phyloP scores from a whole-genome alignment of 75 land plant genomes.

The Selaginella moellendorffii region DNA sequence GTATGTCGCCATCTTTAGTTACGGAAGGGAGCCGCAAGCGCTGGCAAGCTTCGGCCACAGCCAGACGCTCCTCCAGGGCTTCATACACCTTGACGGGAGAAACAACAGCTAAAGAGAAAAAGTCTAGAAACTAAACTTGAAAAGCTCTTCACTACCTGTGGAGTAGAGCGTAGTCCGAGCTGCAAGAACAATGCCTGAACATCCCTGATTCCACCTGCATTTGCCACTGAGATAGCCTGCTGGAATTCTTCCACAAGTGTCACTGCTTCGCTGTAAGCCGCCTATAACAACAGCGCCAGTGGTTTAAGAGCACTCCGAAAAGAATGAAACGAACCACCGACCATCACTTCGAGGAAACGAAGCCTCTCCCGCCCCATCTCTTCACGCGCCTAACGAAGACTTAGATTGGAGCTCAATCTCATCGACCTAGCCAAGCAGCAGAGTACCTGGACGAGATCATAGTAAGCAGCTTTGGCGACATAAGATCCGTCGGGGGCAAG shows the following conservation, averaged over 20 bases:
- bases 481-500: constrained; percentile 76
- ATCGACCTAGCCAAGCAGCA: background rate
- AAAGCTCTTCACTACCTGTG: constrained; percentile 28
- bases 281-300: constrained; percentile 28
- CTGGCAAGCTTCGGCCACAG: constrained; percentile 84
- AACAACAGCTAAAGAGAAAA: background rate
- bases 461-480: constrained; percentile 45
- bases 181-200: constrained; percentile 43
- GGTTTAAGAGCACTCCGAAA: background rate
- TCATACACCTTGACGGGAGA: constrained; percentile 63
- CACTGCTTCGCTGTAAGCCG: constrained; percentile 63
- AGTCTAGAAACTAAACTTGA: background rate
- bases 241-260: constrained; percentile 88
- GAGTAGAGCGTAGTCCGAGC: constrained; percentile 45
- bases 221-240: constrained; percentile 50
- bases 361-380: constrained; percentile 78
- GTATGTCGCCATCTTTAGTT: constrained; percentile 87
- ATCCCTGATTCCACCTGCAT: constrained; percentile 49
- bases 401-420: background rate
- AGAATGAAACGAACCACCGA: constrained; percentile 9
- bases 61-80: constrained; percentile 68
- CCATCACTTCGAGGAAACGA: constrained; percentile 86
- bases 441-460: constrained; percentile 57
- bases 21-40: constrained; percentile 77
- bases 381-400: constrained; percentile 59